A percentile compares a stretch with the other conserved stretches of the same genome.
Conservation (phyloP, 495 filamentous ascomycete genomes). For the Penicillium riverlandense region DNA sequence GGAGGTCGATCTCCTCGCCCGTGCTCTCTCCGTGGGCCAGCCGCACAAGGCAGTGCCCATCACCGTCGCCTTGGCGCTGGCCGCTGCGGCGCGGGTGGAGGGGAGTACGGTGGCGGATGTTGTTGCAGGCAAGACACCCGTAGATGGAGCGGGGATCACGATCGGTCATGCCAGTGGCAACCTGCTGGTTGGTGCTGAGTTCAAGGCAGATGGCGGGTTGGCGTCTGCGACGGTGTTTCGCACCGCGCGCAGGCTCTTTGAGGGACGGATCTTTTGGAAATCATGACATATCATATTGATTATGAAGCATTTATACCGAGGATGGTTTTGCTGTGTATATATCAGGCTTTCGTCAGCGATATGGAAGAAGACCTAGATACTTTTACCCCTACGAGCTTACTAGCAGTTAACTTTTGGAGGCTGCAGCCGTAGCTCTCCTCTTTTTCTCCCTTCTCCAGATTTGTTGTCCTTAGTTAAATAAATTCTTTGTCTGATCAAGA, state of each 20-base stretch:
- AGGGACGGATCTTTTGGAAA: slow-evolving; percentile 49
- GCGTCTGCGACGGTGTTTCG: slow-evolving; percentile 44
- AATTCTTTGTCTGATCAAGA: too few species aligned
- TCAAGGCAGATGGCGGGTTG: slow-evolving; percentile 31
- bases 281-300: too few species aligned
- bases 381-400: too few species aligned
- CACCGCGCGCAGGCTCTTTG: slow-evolving; percentile 51
- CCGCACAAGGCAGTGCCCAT: slow-evolving; percentile 59
- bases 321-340: too few species aligned
- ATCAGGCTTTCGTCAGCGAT: too few species aligned
- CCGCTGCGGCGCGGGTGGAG: slow-evolving; percentile 38
- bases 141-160: slow-evolving; percentile 32
- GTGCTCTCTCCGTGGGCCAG: slow-evolving; percentile 44
- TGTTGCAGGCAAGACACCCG: slow-evolving; percentile 9
- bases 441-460: too few species aligned
- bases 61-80: slow-evolving; percentile 54
- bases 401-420: too few species aligned
- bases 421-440: too few species aligned
- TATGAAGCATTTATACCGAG: too few species aligned
- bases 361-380: too few species aligned
- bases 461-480: too few species aligned
- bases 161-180: slow-evolving; percentile 58
- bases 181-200: slow-evolving; percentile 46
- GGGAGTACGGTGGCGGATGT: slow-evolving; percentile 34
- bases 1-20: slow-evolving; percentile 37